Evolutionary conservation across 768 basidiomycete species (phyloP), one percentile per base, ranked within the genome.

Genomic region (Kwoniella newhampshirensis): DNA sequence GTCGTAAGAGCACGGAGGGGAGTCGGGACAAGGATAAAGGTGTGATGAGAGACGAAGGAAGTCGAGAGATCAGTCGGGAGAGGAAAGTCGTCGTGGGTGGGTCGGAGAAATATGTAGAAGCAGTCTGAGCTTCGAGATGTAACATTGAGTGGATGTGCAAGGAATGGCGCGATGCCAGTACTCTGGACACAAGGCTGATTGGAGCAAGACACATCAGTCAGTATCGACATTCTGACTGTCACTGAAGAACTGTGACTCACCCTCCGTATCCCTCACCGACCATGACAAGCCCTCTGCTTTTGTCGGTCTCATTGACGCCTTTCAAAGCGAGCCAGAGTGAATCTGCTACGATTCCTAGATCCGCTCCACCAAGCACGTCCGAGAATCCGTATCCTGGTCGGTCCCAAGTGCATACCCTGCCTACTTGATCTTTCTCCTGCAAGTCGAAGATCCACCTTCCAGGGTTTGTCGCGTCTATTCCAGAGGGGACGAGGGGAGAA

Each of bases 221-320:
- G 13, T 50, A 12, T 15, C 18, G 32, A 42, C 26, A 54, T 7
- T 18, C 17, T 20, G 32, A 6, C 32, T 32, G n/a, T n/a, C n/a
- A n/a, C n/a, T n/a, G n/a, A n/a, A n/a, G n/a, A n/a, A n/a, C n/a
- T 13, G 8, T 4, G 23, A 66, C 72, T 63, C 36, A 74, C 68
- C 74, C 74, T 46, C 75, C 75, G 54, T 74, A 77, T 1, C 75
- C 75, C 55, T 75, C 75, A 11, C 74, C 74, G 15, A 75, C 63
- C 18, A 77, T 55, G 36, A 74, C 64, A 18, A 60, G 53, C 0
- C 60, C 63, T 30, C 50, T 48, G 21, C n/a, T 20, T 18, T 28
- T 43, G 7, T 45, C 28, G 7, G 54, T 27, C 40, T 69, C 65
- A 17, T 61, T 63, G 11, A 50, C 46, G 4, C 23, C 30, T 26